These are phyloP conservation scores for Candida nitratophila DNA, from an alignment of 805 yeast species.

Conservation along the genomic window DNA sequence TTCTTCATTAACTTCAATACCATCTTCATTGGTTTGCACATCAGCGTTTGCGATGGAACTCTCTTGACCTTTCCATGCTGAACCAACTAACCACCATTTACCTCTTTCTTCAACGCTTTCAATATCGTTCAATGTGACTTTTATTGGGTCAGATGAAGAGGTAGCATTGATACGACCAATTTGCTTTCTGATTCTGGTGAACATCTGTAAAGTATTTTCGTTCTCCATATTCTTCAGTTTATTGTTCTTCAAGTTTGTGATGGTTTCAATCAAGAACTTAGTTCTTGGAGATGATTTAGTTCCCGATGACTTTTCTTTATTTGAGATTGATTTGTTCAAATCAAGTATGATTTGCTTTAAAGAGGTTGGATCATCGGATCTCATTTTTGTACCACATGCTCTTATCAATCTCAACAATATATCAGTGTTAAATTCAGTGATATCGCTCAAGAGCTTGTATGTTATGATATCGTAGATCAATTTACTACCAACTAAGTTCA, in stretches of 20 bases:
- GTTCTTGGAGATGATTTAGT: slow-evolving; percentile 51
- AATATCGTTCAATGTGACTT: slow-evolving; percentile 79
- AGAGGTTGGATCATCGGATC: slow-evolving; percentile 85
- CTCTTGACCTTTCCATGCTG: slow-evolving; percentile 83
- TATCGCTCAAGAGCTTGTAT: slow-evolving; percentile 28
- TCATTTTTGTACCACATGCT: slow-evolving; percentile 74
- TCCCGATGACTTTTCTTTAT: slow-evolving; percentile 24
- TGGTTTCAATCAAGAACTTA: slow-evolving; percentile 76
- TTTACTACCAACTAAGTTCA: slow-evolving; percentile 68
- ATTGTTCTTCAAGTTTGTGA: slow-evolving; percentile 81
- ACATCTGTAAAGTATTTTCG: slow-evolving; percentile 45
- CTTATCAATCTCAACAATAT: slow-evolving; percentile 64
- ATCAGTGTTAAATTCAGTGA: slow-evolving; percentile 71
- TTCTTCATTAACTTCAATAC: slow-evolving; percentile 29
- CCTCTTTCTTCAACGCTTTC: slow-evolving; percentile 72
- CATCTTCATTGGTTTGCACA: slow-evolving; percentile 2
- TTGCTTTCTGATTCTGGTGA: slow-evolving; percentile 55
- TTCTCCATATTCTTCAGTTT: slow-evolving; percentile 50
- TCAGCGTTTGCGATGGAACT: slow-evolving; percentile 2
- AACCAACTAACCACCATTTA: slow-evolving; percentile 99
- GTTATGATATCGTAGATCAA: slow-evolving; percentile 73
- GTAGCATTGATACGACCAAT: slow-evolving; percentile 44
- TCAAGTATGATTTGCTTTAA: slow-evolving; percentile 68
- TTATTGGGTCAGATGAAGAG: slow-evolving; percentile 63
- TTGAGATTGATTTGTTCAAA: slow-evolving; percentile 41